Conservation (phyloP, 192 early-diverging fungal species). For the Coemansia sp. region DNA sequence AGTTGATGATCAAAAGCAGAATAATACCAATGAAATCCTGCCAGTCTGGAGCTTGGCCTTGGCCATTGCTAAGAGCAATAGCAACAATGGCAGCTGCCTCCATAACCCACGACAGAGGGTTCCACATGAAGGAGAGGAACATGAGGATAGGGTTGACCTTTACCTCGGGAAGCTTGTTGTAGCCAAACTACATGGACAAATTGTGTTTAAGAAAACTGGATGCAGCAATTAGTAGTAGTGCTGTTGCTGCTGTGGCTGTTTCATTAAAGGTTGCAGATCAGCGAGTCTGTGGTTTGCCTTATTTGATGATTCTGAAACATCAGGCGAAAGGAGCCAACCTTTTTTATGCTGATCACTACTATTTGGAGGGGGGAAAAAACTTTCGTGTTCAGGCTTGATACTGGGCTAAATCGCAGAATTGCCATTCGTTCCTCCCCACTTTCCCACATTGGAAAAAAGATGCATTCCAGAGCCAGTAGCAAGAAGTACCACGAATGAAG, state of each 20-base stretch:
- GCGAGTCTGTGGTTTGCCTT: not conserved
- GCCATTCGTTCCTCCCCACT: too few species aligned
- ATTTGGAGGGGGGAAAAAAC: not conserved
- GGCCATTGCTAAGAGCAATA: conserved; percentile 73
- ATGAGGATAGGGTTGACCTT: conserved; percentile 79
- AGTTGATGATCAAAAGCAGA: conserved; percentile 78
- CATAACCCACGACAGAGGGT: conserved; percentile 79
- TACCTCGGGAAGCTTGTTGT: conserved; percentile 71
- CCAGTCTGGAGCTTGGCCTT: conserved; percentile 73
- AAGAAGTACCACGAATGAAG: not conserved
- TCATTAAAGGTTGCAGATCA: not conserved
- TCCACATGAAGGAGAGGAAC: conserved; percentile 87
- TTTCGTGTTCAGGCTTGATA: too few species aligned
- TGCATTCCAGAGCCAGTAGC: not conserved
- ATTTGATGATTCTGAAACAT: conserved; percentile 4
- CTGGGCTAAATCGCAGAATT: too few species aligned
- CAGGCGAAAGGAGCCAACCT: not conserved
- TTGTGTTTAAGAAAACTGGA: not conserved
- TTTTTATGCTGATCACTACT: not conserved
- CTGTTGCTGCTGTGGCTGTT: not conserved
- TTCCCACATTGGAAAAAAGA: too few species aligned
- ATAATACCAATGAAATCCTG: conserved; percentile 83
- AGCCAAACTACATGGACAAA: conserved; percentile 59
- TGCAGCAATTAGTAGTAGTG: not conserved
- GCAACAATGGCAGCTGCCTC: conserved; percentile 86